Evolutionary conservation across 805 yeast species (phyloP).

Genomic region (Candida ficus): DNA sequence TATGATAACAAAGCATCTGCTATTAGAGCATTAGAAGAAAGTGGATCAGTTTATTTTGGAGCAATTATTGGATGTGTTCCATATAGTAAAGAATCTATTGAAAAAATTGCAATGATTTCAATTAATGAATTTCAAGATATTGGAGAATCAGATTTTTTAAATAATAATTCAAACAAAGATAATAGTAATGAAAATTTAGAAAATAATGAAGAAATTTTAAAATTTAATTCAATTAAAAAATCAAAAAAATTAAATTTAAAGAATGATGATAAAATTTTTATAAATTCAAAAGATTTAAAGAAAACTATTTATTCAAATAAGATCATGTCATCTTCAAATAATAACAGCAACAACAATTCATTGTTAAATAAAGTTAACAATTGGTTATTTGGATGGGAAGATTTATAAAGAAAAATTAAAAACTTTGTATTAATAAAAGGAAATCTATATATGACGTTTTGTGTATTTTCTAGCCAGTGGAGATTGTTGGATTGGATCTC

Average conservation of each 20-base stretch:
- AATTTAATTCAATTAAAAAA: constrained; percentile 22
- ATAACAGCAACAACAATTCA: constrained; percentile 19
- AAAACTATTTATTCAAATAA: constrained; percentile 23
- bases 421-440: not conserved
- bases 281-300: constrained; percentile 18
- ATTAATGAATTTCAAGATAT: constrained; percentile 42
- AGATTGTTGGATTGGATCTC: constrained; percentile 17
- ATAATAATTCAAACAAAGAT: constrained; percentile 14
- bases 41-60: constrained; percentile 68
- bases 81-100: constrained; percentile 54
- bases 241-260: constrained; percentile 28
- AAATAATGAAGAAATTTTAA: constrained; percentile 13
- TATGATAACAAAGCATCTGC: constrained; percentile 74
- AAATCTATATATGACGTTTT: not conserved
- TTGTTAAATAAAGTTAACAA: constrained; percentile 35
- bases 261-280: constrained; percentile 38
- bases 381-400: constrained; percentile 54
- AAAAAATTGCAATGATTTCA: constrained; percentile 45
- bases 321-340: not conserved
- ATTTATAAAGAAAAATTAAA: constrained; percentile 23
- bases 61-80: constrained; percentile 64
- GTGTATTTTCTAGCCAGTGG: constrained; percentile 18
- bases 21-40: constrained; percentile 77
- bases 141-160: constrained; percentile 30
- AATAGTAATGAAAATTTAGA: constrained; percentile 5